phyloP scores from a whole-genome alignment of 805 yeast species.

The Candida manassasensis region DNA sequence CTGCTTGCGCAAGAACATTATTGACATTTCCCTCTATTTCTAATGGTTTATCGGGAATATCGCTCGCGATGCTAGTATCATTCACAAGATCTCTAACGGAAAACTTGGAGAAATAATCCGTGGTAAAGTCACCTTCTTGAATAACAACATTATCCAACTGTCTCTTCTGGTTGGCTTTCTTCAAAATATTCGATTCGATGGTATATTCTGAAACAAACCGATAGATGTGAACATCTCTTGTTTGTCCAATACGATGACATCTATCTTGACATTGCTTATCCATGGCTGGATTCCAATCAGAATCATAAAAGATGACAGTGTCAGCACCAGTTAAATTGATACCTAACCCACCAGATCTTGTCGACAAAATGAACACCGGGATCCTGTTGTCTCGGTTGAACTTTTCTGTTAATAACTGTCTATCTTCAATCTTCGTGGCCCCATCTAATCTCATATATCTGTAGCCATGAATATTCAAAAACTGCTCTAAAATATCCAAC shows the following conservation, averaged over 20 bases:
- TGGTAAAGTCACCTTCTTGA: slow-evolving; percentile 97
- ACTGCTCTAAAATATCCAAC: slow-evolving; percentile 86
- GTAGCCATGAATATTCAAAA: slow-evolving; percentile 90
- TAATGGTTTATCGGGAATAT: slow-evolving; percentile 39
- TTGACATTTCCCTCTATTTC: slow-evolving; percentile 41
- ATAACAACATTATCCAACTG: slow-evolving; percentile 91
- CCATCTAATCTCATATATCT: slow-evolving; percentile 95
- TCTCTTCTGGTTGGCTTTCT: slow-evolving; percentile 91
- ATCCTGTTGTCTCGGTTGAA: slow-evolving; percentile 83
- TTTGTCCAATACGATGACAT: slow-evolving; percentile 98
- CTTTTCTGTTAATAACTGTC: slow-evolving; percentile 89
- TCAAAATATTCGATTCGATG: slow-evolving; percentile 89
- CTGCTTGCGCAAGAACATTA: slow-evolving; percentile 80
- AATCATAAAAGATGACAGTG: slow-evolving; percentile 95
- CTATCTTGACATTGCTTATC: slow-evolving; percentile 99
- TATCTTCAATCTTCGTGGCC: slow-evolving; percentile 93
- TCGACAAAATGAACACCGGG: slow-evolving; percentile 87
- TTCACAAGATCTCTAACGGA: slow-evolving; percentile 85
- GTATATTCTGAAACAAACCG: slow-evolving; percentile 94
- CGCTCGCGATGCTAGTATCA: slow-evolving; percentile 39
- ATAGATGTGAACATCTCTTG: slow-evolving; percentile 95
- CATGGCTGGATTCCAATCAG: slow-evolving; percentile 99
- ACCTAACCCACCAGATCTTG: slow-evolving; percentile 98
- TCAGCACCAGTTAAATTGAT: slow-evolving; percentile 98
- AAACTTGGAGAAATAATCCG: slow-evolving; percentile 87